Evolutionary conservation across 2,329 filamentous ascomycete genomes (phyloP).

Genomic region (Aspergillus niger): DNA sequence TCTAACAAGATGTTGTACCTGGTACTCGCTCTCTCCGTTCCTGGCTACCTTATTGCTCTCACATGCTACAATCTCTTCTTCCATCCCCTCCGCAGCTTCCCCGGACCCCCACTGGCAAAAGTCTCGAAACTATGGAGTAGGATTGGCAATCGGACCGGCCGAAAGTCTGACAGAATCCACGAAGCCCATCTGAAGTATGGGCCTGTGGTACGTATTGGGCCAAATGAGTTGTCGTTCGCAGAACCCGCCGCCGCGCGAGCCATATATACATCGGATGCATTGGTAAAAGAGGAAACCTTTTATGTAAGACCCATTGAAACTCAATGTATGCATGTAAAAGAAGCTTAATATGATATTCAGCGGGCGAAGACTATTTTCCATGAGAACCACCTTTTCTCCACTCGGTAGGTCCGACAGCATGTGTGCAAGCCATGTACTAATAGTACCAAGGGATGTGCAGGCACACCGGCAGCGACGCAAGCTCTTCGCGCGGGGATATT

Average conservation of each 20-base stretch:
- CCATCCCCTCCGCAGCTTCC: background rate
- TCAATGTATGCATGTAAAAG: background rate
- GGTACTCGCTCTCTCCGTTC: background rate
- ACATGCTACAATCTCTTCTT: background rate
- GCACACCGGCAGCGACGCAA: constrained; percentile 1
- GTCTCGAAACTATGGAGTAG: background rate
- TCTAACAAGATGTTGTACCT: background rate
- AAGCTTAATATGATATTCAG: background rate
- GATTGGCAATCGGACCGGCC: background rate
- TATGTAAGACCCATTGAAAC: background rate
- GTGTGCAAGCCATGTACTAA: background rate
- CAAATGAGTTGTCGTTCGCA: background rate
- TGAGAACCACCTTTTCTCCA: constrained; percentile 1
- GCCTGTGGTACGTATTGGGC: background rate
- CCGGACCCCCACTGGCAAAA: background rate
- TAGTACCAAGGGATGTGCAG: background rate
- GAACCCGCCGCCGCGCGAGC: background rate
- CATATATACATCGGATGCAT: background rate
- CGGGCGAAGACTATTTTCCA: background rate
- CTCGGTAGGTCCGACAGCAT: background rate
- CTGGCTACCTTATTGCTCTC: background rate
- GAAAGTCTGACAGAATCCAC: background rate
- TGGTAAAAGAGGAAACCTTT: background rate
- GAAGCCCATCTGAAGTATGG: background rate
- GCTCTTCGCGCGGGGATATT: background rate